Base-by-base conservation (phyloP, 768 basidiomycete species). In the Gloeostereum incarnatum region DNA sequence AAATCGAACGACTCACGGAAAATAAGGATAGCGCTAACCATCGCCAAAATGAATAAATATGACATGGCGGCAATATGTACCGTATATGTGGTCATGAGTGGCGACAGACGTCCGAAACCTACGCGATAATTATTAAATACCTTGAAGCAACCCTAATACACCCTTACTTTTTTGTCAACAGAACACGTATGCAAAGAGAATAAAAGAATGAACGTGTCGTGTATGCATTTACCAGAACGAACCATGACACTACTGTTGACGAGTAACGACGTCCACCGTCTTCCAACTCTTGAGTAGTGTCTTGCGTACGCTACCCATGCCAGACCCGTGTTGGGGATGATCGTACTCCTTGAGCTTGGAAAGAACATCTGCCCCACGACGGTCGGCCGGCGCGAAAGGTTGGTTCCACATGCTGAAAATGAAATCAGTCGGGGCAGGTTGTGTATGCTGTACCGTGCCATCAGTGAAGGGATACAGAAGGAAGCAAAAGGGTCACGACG, bases 351-450 rank as follows among this genome's bases (percentile, higher is more conserved):
- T 55, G 35, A 55, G 52, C 25, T 40, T 49, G 21, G 71, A 48
- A 36, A 85, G 68, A 39, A 77, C 71, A 23, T 68, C 55, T 0
- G 78, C 81, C 16, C 54, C 69, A 30, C 77, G 71, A 9, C 65
- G 61, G 49, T 84, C 78, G 6, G 65, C 62, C 4, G 83, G 83
- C 5, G 76, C 71, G 60, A 85, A 80, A 0, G 83, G 82, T 56
- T 81, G 74, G 56, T 85, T 86, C 55, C 67, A 61, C 23, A 62
- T 38, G 34, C 57, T 71, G 59, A 76, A 78, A 47, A 81, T 53
- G 54, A 68, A 80, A 2, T 61, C 46, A 11, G 64, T 52, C 1
- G 79, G 75, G 17, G 73, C 61, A 22, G 72, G 69, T 30, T 61
- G 59, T 8, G 73, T 69, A 60, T 81, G 78, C 74, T 68, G 37